phyloP scores from a whole-genome alignment of 208 protist genomes.

The Acanthamoeba healyi region DNA sequence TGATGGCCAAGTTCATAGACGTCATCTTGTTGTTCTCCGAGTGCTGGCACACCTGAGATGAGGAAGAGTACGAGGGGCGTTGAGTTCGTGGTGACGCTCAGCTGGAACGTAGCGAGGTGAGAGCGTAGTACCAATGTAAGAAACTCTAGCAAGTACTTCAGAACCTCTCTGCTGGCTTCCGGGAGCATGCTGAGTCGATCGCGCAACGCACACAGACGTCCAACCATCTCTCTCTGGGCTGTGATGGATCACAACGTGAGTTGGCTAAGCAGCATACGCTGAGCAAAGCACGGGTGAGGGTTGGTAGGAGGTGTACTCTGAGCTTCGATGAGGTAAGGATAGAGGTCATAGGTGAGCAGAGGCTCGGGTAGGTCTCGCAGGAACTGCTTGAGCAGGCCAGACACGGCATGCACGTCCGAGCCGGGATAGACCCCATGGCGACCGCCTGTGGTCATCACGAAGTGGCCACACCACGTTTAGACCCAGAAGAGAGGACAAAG shows the following conservation, averaged over 20 bases:
- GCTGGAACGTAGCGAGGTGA: not conserved
- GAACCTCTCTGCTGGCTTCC: not conserved
- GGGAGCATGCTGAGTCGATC: not conserved
- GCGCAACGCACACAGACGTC: slow-evolving; percentile 2
- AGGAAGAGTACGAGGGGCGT: too few species aligned
- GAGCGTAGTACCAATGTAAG: slow-evolving; percentile 1
- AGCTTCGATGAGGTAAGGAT: not conserved
- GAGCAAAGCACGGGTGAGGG: not conserved
- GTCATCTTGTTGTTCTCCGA: slow-evolving; percentile 70
- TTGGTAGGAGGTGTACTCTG: not conserved
- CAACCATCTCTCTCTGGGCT: slow-evolving; percentile 12
- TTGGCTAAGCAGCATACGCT: not conserved
- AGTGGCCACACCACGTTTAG: too few species aligned
- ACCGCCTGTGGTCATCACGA: not conserved
- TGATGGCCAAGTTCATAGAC: slow-evolving; percentile 45
- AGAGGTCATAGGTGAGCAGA: slow-evolving; percentile 61
- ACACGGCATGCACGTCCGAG: slow-evolving; percentile 61
- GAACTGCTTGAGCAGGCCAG: slow-evolving; percentile 55
- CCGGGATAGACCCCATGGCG: not conserved
- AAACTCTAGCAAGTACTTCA: slow-evolving; percentile 62
- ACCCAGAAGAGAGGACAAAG: not conserved
- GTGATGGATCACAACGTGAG: not conserved
- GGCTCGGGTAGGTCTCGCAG: slow-evolving; percentile 58
- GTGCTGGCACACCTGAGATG: slow-evolving; percentile 2
- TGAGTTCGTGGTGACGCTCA: too few species aligned